A percentile compares a stretch with the other conserved stretches of the same genome.
phyloP scores from a whole-genome alignment of 2,329 filamentous ascomycete species.

The Phyllosticta citribraziliensis region DNA sequence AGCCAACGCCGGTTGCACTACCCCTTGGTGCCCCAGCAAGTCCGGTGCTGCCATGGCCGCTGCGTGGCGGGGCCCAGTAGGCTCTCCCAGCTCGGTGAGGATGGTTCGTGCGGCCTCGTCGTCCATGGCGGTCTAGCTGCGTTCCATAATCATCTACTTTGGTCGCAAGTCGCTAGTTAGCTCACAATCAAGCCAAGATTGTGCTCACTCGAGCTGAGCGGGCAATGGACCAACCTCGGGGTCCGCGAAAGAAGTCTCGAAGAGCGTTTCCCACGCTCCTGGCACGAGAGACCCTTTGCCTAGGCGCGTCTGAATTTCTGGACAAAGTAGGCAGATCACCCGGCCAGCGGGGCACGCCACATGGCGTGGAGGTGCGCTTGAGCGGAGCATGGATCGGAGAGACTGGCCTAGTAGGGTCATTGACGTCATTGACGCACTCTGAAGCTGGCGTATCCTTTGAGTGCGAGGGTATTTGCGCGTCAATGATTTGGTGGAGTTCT shows the following conservation, averaged over 20 bases:
- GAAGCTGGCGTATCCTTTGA: neutral
- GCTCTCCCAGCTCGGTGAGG: constrained; percentile 5
- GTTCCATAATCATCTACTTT: neutral
- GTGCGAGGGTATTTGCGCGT: neutral
- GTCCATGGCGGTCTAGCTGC: neutral
- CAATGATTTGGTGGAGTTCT: constrained; percentile 8
- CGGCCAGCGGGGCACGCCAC: constrained; percentile 10
- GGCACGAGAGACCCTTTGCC: constrained; percentile 1
- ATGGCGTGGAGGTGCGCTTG: constrained; percentile 5
- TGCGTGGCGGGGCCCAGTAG: constrained; percentile 6
- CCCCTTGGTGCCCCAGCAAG: neutral
- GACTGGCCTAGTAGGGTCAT: neutral
- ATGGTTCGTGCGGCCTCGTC: neutral
- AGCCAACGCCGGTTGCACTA: neutral
- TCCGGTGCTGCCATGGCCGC: constrained; percentile 4
- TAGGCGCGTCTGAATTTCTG: neutral
- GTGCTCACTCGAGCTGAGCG: neutral
- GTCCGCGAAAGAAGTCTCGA: constrained; percentile 3
- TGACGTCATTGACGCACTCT: neutral
- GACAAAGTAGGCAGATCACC: constrained; percentile 3
- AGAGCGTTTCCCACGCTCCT: constrained; percentile 4
- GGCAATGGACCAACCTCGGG: neutral
- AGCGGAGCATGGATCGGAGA: constrained; percentile 6
- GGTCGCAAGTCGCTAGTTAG: neutral
- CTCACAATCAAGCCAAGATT: neutral